phyloP scores from a whole-genome alignment of 2,329 filamentous ascomycete species.

The Aspergillus proliferans region DNA sequence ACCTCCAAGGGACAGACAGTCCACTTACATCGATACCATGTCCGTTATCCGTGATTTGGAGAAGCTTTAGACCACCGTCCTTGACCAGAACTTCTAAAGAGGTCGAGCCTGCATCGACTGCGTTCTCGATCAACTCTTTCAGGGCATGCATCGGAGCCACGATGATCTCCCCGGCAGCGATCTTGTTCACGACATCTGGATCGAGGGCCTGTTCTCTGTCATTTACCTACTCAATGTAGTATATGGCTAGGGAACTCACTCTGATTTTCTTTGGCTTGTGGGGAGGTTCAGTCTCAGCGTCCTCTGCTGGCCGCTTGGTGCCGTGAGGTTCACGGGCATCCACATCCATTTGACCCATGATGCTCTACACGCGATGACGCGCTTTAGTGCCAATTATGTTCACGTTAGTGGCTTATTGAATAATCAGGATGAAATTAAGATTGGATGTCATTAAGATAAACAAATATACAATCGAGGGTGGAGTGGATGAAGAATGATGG shows the following conservation, averaged over 20 bases:
- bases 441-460: too few relatives aligned
- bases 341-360: constrained; percentile 40
- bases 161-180: constrained; percentile 96
- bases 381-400: too few relatives aligned
- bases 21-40: constrained; percentile 78
- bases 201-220: constrained; percentile 64
- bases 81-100: constrained; percentile 86
- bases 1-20: background rate
- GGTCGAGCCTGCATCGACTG: constrained; percentile 94
- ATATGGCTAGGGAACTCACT: constrained; percentile 12
- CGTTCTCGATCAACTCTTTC: constrained; percentile 95
- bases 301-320: constrained; percentile 47
- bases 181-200: constrained; percentile 94
- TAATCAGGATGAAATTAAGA: too few relatives aligned
- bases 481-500: constrained; percentile 16
- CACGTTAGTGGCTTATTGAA: too few relatives aligned
- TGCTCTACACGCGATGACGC: background rate
- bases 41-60: constrained; percentile 97
- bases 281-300: constrained; percentile 23
- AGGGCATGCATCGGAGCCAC: constrained; percentile 92
- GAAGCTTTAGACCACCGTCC: constrained; percentile 86
- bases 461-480: constrained; percentile 16
- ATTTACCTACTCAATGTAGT: constrained; percentile 9
- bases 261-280: constrained; percentile 46
- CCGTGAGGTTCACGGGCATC: constrained; percentile 34